Percentiles rank a stretch among this genome's conserved stretches.
Conservation (phyloP, 2,329 filamentous ascomycete genomes). For the Colletotrichum chlorophyti region DNA sequence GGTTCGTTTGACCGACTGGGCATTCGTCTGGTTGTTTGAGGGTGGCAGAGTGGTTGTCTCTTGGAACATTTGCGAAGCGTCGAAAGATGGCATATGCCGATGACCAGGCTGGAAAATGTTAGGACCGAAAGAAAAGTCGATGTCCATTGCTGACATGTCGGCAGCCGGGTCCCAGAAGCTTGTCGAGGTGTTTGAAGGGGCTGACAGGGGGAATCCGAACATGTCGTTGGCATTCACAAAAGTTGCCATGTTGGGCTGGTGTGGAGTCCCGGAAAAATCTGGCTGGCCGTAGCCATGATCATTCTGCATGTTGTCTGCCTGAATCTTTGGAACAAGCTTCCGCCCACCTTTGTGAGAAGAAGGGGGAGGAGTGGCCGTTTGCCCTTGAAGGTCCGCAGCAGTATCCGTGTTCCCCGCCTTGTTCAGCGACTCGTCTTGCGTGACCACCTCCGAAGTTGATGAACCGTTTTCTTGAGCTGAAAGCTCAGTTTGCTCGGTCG, state of each 20-base stretch:
- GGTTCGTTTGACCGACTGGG: constrained; percentile 47
- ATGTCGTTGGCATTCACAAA: constrained; percentile 60
- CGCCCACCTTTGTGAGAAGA: constrained; percentile 62
- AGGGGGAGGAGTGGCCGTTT: constrained; percentile 67
- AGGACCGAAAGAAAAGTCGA: constrained; percentile 59
- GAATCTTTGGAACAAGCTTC: constrained; percentile 59
- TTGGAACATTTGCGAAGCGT: constrained; percentile 63
- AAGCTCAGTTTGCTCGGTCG: constrained; percentile 40
- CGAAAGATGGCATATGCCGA: constrained; percentile 57
- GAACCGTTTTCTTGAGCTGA: constrained; percentile 38
- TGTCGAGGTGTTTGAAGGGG: constrained; percentile 55
- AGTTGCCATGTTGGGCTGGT: constrained; percentile 53
- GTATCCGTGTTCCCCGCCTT: constrained; percentile 52
- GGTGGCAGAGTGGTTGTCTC: constrained; percentile 45
- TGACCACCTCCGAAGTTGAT: constrained; percentile 24
- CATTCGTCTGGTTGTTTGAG: constrained; percentile 26
- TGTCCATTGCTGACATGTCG: constrained; percentile 62
- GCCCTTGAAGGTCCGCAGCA: constrained; percentile 46
- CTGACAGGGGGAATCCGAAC: constrained; percentile 67
- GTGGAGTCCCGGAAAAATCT: constrained; percentile 57
- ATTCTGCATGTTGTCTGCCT: constrained; percentile 61
- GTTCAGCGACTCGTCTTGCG: constrained; percentile 46
- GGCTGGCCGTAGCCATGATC: constrained; percentile 59
- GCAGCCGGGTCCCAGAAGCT: constrained; percentile 65
- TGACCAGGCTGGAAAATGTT: constrained; percentile 55